These are phyloP conservation scores for Juglanconis juglandina DNA, from an alignment of 2,329 filamentous ascomycete species.

Conservation along the genomic window DNA sequence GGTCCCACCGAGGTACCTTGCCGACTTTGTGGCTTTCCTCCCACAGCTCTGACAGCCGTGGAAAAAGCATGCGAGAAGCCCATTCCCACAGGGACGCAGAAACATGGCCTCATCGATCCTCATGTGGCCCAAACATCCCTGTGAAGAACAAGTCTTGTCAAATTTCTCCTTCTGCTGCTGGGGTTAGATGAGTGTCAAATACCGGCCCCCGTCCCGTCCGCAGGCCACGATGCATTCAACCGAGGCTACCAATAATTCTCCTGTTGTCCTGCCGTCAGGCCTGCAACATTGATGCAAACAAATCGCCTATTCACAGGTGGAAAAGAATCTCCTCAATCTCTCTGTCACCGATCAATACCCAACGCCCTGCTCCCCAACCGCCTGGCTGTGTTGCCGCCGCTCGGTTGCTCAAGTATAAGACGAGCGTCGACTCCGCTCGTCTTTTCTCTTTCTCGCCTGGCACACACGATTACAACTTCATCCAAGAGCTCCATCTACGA, in stretches of 20 bases:
- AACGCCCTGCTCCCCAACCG: constrained; percentile 4
- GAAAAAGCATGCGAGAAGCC: constrained; percentile 3
- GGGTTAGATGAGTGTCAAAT: constrained; percentile 16
- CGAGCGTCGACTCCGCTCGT: constrained; percentile 10
- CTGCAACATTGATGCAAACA: constrained; percentile 17
- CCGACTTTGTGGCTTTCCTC: not conserved
- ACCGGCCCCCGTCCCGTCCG: constrained; percentile 10
- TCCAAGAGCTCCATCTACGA: not conserved
- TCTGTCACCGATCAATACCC: constrained; percentile 1
- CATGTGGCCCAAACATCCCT: not conserved
- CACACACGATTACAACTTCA: not conserved
- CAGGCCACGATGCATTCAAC: constrained; percentile 12
- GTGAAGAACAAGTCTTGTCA: not conserved
- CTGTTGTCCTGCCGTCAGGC: constrained; percentile 15
- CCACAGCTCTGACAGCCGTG: not conserved
- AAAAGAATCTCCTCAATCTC: constrained; percentile 1
- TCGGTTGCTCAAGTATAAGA: constrained; percentile 16
- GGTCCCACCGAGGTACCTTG: constrained; percentile 3
- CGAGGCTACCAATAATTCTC: constrained; percentile 16
- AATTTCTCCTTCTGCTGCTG: constrained; percentile 3
- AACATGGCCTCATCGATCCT: not conserved
- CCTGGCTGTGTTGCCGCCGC: constrained; percentile 6
- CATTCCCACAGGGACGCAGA: not conserved
- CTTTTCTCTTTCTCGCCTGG: constrained; percentile 1
- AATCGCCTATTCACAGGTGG: constrained; percentile 9